These are phyloP conservation scores for Podospora comata DNA, from an alignment of 495 filamentous ascomycete genomes.

Conservation along the genomic window DNA sequence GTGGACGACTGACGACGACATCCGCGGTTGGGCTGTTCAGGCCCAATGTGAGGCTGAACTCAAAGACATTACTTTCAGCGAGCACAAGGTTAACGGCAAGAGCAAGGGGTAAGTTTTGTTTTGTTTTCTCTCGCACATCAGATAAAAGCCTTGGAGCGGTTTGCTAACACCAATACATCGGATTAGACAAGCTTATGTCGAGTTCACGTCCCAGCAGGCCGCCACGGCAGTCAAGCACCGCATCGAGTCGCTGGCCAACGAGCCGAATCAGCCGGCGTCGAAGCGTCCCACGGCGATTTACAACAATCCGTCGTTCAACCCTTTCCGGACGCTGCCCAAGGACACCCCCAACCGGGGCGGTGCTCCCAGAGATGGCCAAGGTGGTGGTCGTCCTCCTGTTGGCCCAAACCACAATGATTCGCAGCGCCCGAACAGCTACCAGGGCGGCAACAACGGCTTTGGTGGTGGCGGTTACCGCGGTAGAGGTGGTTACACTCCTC, in stretches of 20 bases:
- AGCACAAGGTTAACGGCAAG: slow-evolving; percentile 98
- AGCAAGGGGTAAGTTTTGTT: slow-evolving; percentile 75
- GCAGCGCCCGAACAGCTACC: slow-evolving; percentile 33
- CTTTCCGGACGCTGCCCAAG: slow-evolving; percentile 89
- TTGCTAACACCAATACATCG: background rate
- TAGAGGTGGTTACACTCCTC: slow-evolving; percentile 38
- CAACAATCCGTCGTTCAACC: slow-evolving; percentile 73
- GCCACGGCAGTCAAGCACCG: slow-evolving; percentile 80
- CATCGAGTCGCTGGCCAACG: slow-evolving; percentile 60
- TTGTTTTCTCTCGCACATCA: background rate
- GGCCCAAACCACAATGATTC: slow-evolving; percentile 27
- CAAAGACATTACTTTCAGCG: slow-evolving; percentile 90
- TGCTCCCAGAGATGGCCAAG: slow-evolving; percentile 44
- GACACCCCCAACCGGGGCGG: slow-evolving; percentile 75
- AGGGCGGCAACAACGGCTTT: slow-evolving; percentile 39
- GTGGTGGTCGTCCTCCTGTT: slow-evolving; percentile 35
- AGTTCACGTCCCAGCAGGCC: slow-evolving; percentile 80
- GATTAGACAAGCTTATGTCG: slow-evolving; percentile 81
- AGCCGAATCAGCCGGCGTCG: slow-evolving; percentile 41
- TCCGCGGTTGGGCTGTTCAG: slow-evolving; percentile 81
- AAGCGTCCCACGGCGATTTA: slow-evolving; percentile 74
- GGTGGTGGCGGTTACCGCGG: slow-evolving; percentile 35
- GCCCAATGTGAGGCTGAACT: slow-evolving; percentile 76
- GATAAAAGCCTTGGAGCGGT: background rate
- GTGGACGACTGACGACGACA: slow-evolving; percentile 96